A percentile compares a stretch with the other conserved stretches of the same genome.
phyloP scores from a whole-genome alignment of 2,329 filamentous ascomycete genomes.

The Microdochium nivale region DNA sequence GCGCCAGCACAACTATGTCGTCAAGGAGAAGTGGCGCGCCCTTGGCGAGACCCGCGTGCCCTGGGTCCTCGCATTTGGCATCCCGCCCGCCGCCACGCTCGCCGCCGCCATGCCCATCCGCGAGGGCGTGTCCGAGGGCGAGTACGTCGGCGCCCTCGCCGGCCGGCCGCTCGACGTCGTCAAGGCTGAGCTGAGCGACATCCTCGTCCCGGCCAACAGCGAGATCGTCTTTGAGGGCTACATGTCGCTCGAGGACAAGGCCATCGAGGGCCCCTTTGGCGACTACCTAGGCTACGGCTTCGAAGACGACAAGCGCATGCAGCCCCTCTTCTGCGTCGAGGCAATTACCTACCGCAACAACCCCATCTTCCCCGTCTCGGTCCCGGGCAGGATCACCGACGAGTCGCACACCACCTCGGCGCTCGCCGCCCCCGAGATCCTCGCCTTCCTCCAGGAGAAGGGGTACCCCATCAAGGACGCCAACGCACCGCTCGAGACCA shows the following conservation, averaged over 20 bases:
- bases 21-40: slow-evolving; percentile 36
- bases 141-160: slow-evolving; percentile 36
- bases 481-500: slow-evolving; percentile 34
- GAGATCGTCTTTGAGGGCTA: slow-evolving; percentile 44
- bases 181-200: slow-evolving; percentile 41
- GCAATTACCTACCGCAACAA: slow-evolving; percentile 37
- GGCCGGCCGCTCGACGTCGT: slow-evolving; percentile 35
- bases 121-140: slow-evolving; percentile 34
- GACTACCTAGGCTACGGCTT: slow-evolving; percentile 36
- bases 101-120: slow-evolving; percentile 39
- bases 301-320: slow-evolving; percentile 24
- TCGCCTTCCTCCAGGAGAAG: slow-evolving; percentile 21
- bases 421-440: slow-evolving; percentile 33
- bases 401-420: slow-evolving; percentile 20
- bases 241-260: slow-evolving; percentile 32
- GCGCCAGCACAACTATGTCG: slow-evolving; percentile 37
- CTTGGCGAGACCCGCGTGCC: slow-evolving; percentile 31
- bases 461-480: slow-evolving; percentile 33
- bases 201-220: slow-evolving; percentile 36
- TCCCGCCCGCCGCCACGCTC: slow-evolving; percentile 39
- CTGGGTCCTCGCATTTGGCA: slow-evolving; percentile 37
- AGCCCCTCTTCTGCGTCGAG: slow-evolving; percentile 33
- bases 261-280: slow-evolving; percentile 38
- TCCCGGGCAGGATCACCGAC: slow-evolving; percentile 29
- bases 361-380: slow-evolving; percentile 36